phyloP scores from a whole-genome alignment of 805 yeast genomes.

The Cyberlindnera mississippiensis region DNA sequence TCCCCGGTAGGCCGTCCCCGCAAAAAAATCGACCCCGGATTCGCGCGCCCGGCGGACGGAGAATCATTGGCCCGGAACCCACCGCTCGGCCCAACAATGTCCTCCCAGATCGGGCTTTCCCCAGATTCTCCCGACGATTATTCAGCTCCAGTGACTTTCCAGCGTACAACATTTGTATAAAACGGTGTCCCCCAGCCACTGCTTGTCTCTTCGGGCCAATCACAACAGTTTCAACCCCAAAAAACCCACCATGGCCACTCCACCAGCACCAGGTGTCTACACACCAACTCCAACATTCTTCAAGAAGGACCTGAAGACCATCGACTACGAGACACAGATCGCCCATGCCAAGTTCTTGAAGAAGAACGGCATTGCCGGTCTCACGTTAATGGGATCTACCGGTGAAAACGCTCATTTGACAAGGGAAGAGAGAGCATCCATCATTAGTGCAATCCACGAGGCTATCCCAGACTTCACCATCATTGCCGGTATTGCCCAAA shows the following conservation, averaged over 20 bases:
- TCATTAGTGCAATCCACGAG: constrained; percentile 32
- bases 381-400: constrained; percentile 49
- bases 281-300: constrained; percentile 54
- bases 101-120: too few relatives aligned
- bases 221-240: background rate
- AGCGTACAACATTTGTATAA: too few relatives aligned
- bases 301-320: constrained; percentile 35
- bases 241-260: constrained; percentile 11
- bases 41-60: background rate
- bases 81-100: too few relatives aligned
- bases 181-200: too few relatives aligned
- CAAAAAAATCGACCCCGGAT: background rate
- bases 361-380: constrained; percentile 43
- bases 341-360: constrained; percentile 41
- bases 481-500: constrained; percentile 47
- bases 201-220: too few relatives aligned
- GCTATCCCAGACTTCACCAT: constrained; percentile 39
- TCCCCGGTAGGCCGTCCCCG: too few relatives aligned
- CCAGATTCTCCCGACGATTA: too few relatives aligned
- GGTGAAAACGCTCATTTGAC: constrained; percentile 53
- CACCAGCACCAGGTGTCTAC: constrained; percentile 41
- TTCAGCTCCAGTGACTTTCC: too few relatives aligned
- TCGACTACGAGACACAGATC: constrained; percentile 43
- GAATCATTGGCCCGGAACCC: too few relatives aligned
- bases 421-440: constrained; percentile 38